These are phyloP conservation scores for Micromonas commoda DNA, from an alignment of 139 green algal species.

Conservation along the genomic window DNA sequence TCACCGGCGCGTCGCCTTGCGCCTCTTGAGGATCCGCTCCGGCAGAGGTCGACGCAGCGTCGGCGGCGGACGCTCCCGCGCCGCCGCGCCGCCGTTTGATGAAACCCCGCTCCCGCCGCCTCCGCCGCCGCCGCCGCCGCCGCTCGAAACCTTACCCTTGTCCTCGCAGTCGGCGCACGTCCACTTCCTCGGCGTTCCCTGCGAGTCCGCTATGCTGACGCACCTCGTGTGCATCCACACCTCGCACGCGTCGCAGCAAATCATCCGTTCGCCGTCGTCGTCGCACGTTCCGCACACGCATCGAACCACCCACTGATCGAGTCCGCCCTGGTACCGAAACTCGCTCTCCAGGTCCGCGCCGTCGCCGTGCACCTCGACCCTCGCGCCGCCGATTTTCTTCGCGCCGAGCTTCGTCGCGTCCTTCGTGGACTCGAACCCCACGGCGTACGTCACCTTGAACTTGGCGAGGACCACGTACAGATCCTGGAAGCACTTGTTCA, in stretches of 20 bases:
- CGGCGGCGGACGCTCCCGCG: background rate
- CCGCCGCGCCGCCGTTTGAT: no score
- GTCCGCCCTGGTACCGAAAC: constrained; percentile 15
- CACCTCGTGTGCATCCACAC: constrained; percentile 86
- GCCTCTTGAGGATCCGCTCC: background rate
- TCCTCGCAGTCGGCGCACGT: background rate
- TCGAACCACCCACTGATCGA: constrained; percentile 79
- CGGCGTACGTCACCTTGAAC: constrained; percentile 36
- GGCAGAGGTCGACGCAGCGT: background rate
- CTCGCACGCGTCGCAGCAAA: constrained; percentile 81
- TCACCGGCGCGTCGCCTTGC: no score
- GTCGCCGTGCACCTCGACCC: constrained; percentile 36
- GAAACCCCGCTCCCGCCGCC: no score
- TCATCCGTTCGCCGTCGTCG: constrained; percentile 94
- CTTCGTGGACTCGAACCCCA: background rate
- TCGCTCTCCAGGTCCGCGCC: constrained; percentile 42
- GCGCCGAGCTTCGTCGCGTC: background rate
- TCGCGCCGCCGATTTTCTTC: constrained; percentile 9
- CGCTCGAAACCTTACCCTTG: background rate
- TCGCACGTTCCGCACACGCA: constrained; percentile 73
- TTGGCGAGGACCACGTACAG: constrained; percentile 65
- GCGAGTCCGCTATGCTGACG: constrained; percentile 56
- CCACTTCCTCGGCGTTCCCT: background rate
- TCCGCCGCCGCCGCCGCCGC: no score
- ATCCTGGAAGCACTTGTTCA: constrained; percentile 42